These are phyloP conservation scores for Mimosa bimucronata DNA, from an alignment of 306 rosid genomes.

Conservation along the genomic window DNA sequence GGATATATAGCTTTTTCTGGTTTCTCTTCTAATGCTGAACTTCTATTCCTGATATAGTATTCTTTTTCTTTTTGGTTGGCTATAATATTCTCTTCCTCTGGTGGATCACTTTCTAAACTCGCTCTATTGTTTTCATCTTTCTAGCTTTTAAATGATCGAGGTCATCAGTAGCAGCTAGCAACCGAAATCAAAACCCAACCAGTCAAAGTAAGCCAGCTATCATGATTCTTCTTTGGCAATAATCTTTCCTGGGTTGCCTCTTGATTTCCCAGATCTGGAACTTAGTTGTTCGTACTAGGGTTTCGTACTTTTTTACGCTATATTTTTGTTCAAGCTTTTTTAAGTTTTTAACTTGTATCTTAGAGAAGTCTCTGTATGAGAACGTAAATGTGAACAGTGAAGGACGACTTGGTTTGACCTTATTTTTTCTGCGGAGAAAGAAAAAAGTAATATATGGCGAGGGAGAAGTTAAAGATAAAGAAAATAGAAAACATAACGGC, in stretches of 20 bases:
- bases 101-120: not conserved
- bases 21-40: not conserved
- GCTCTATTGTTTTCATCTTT: not conserved
- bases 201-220: not conserved
- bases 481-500: constrained; percentile 20
- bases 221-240: not conserved
- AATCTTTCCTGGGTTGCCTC: not conserved
- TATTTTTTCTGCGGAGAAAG: not conserved
- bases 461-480: constrained; percentile 17
- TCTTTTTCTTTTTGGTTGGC: not conserved
- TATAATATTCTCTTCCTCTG: not conserved
- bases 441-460: not conserved
- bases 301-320: not conserved
- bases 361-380: not conserved
- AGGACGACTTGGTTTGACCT: too few species aligned
- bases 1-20: not conserved
- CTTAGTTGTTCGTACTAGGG: not conserved
- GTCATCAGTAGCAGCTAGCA: not conserved
- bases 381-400: not conserved
- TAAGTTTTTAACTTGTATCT: too few species aligned
- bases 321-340: not conserved
- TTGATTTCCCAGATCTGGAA: constrained; percentile 8
- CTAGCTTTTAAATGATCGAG: not conserved
- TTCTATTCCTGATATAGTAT: not conserved
- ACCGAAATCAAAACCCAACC: not conserved